A percentile compares a stretch with the other conserved stretches of the same genome.
phyloP scores from a whole-genome alignment of 345 rosid species.

The Citrus trifoliata region DNA sequence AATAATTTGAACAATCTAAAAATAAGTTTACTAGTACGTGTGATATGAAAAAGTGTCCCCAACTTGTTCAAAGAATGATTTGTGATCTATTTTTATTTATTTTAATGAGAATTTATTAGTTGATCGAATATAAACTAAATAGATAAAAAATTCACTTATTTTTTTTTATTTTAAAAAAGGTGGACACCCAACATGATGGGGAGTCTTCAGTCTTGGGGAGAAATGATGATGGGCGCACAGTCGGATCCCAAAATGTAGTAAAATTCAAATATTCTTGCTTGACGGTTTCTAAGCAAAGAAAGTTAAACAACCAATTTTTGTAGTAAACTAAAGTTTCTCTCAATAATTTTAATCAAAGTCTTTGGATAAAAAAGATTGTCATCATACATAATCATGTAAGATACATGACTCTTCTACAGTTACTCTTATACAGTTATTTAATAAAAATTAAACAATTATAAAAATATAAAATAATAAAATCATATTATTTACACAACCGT shows the following conservation, averaged over 20 bases:
- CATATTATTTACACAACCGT: fast-evolving
- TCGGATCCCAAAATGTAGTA: background rate
- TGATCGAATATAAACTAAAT: too few species aligned
- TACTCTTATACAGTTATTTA: fast-evolving
- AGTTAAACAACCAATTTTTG: background rate
- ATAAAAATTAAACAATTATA: fast-evolving
- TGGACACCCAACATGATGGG: background rate
- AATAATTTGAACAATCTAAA: too few species aligned
- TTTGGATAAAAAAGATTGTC: background rate
- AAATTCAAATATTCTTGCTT: constrained; percentile 6
- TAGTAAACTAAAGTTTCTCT: too few species aligned
- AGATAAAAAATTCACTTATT: too few species aligned
- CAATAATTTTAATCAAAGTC: background rate
- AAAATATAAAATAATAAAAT: too few species aligned
- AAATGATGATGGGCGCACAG: background rate
- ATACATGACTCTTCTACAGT: fast-evolving
- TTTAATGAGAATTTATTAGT: too few species aligned
- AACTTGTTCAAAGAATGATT: background rate
- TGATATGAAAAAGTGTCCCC: background rate
- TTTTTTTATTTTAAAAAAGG: background rate
- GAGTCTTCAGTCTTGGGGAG: background rate
- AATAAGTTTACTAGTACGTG: too few species aligned
- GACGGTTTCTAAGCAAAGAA: constrained; percentile 5
- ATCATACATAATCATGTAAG: too few species aligned
- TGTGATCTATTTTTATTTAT: background rate